Conservation (phyloP, 1,284 basidiomycete genomes). For the Binderoboletus segoi region DNA sequence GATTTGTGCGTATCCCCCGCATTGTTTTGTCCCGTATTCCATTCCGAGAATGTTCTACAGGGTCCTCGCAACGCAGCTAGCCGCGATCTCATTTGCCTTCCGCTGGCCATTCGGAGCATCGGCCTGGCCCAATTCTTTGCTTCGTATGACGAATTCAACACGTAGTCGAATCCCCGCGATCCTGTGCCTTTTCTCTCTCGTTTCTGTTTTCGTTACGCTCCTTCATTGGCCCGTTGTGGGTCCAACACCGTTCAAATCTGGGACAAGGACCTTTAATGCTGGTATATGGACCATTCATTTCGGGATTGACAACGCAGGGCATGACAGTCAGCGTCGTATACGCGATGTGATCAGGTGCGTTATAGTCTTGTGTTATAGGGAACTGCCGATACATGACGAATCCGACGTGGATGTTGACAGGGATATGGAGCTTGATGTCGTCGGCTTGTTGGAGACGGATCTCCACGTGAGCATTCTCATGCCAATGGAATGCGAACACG, state of each 20-base stretch:
- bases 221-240: conserved; percentile 52
- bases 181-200: conserved; percentile 48
- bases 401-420: conserved; percentile 35
- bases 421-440: conserved; percentile 81
- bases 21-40: neutral
- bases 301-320: conserved; percentile 80
- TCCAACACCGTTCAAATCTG: conserved; percentile 64
- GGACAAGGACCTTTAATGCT: conserved; percentile 74
- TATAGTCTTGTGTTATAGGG: conserved; percentile 7
- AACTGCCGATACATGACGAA: neutral
- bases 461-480: conserved; percentile 60
- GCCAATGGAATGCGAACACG: neutral
- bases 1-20: conserved; percentile 53
- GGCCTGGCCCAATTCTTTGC: neutral
- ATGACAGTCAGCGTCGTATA: conserved; percentile 83
- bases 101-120: conserved; percentile 35
- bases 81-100: conserved; percentile 52
- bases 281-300: conserved; percentile 96
- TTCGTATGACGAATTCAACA: conserved; percentile 15
- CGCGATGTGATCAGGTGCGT: conserved; percentile 67
- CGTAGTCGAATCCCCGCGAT: conserved; percentile 31
- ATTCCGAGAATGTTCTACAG: conserved; percentile 34
- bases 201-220: conserved; percentile 56
- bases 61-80: conserved; percentile 54
- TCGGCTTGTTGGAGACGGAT: conserved; percentile 88